Percentiles rank a stretch among this genome's conserved stretches.
Conservation (phyloP, 2,329 filamentous ascomycete species). For the Leptodontidium sp. region DNA sequence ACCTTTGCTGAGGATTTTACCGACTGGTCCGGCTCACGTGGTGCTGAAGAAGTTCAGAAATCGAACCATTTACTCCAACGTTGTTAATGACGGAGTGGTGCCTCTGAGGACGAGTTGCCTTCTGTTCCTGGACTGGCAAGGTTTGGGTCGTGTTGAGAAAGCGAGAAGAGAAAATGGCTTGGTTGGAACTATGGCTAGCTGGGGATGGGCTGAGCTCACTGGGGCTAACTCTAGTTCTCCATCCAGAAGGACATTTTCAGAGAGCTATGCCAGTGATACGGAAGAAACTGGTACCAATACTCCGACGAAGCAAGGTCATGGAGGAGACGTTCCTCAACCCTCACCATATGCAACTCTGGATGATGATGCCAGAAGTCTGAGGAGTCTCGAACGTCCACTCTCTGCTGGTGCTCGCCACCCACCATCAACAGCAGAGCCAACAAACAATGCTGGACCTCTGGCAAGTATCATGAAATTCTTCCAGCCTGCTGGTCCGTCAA, state of each 20-base stretch:
- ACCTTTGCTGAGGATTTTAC: conserved; percentile 85
- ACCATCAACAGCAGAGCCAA: conserved; percentile 36
- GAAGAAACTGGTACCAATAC: conserved; percentile 48
- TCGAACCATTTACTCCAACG: conserved; percentile 93
- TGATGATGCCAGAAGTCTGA: conserved; percentile 69
- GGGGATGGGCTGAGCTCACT: conserved; percentile 94
- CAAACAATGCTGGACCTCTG: conserved; percentile 58
- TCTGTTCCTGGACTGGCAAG: conserved; percentile 97
- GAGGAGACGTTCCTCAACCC: conserved; percentile 73
- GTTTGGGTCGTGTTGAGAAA: conserved; percentile 91
- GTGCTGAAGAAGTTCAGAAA: conserved; percentile 90
- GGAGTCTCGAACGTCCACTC: conserved; percentile 51
- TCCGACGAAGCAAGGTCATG: conserved; percentile 53
- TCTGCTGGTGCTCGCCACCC: conserved; percentile 32
- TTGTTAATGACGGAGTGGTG: conserved; percentile 97
- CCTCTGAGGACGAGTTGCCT: conserved; percentile 93
- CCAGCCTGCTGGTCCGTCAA: conserved; percentile 59
- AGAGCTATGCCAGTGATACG: conserved; percentile 36
- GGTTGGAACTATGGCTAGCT: conserved; percentile 90
- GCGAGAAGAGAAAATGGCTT: conserved; percentile 90
- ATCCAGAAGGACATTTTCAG: conserved; percentile 37
- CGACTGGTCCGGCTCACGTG: conserved; percentile 88
- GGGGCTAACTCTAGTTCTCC: conserved; percentile 60
- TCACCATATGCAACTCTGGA: conserved; percentile 69
- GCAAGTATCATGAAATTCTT: conserved; percentile 74